A percentile compares a stretch with the other conserved stretches of the same genome.
These are phyloP conservation scores for Phylloporus sp. DNA, from an alignment of 768 basidiomycete species.

Conservation along the genomic window DNA sequence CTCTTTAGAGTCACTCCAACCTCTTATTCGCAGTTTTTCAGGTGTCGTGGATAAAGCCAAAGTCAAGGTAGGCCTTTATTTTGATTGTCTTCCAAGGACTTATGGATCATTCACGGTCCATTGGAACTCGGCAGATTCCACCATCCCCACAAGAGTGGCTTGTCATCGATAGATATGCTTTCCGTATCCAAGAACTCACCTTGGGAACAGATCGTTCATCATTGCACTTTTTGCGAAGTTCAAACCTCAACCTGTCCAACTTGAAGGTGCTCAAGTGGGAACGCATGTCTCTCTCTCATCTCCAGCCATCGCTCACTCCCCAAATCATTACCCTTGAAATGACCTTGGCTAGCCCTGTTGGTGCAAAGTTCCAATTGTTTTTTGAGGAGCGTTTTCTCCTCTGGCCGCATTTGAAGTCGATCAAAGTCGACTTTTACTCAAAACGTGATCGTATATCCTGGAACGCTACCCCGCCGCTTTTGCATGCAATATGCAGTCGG, in stretches of 20 bases:
- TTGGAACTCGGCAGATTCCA: background rate
- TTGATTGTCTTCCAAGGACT: background rate
- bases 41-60: background rate
- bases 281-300: background rate
- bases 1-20: background rate
- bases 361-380: background rate
- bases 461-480: background rate
- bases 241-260: background rate
- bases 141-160: background rate
- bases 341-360: background rate
- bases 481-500: background rate
- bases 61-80: background rate
- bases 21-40: background rate
- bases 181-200: background rate
- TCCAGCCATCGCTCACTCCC: background rate
- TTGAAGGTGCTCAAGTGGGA: background rate
- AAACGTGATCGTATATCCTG: background rate
- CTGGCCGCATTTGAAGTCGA: slow-evolving; percentile 1
- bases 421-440: background rate
- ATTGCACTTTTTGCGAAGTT: background rate
- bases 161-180: background rate
- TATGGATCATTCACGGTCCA: background rate
- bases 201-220: background rate
- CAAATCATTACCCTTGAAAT: background rate
- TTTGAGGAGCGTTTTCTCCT: background rate